Conservation (phyloP, 768 basidiomycete species). For the Ramaria sp. region DNA sequence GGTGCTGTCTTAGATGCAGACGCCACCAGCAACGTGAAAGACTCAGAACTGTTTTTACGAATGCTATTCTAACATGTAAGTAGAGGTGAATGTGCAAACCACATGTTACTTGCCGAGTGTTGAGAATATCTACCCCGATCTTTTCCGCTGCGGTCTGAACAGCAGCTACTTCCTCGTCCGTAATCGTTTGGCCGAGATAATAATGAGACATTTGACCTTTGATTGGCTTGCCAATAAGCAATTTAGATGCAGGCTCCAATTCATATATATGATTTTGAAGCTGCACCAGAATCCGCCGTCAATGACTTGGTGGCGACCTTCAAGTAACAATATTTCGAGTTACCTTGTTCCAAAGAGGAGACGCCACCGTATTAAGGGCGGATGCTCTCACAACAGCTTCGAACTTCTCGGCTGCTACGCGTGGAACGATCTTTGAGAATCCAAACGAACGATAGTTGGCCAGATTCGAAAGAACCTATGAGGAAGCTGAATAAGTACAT, state of each 20-base stretch:
- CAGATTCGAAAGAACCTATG: conserved; percentile 19
- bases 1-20: conserved; percentile 34
- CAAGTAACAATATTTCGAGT: not conserved
- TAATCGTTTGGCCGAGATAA: conserved; percentile 63
- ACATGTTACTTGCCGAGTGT: conserved; percentile 51
- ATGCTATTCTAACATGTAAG: conserved; percentile 35
- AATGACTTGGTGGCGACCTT: not conserved
- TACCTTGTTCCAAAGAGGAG: conserved; percentile 55
- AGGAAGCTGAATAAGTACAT: conserved; percentile 26
- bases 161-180: conserved; percentile 68
- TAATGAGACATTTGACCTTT: conserved; percentile 75
- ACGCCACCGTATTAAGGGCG: conserved; percentile 42
- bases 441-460: conserved; percentile 76
- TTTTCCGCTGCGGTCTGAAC: conserved; percentile 71
- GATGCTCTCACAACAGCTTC: conserved; percentile 50
- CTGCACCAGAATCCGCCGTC: conserved; percentile 23
- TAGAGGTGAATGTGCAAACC: not conserved
- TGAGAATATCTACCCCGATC: conserved; percentile 63
- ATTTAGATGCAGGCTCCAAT: conserved; percentile 46
- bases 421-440: conserved; percentile 78
- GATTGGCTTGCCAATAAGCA: conserved; percentile 71
- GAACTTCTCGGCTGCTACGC: conserved; percentile 52
- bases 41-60: conserved; percentile 48
- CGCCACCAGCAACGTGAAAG: conserved; percentile 68
- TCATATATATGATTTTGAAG: conserved; percentile 70